A percentile compares a stretch with the other conserved stretches of the same genome.
Conservation (phyloP, 169 alveolate genomes). For the Ichthyophthirius multifiliis region DNA sequence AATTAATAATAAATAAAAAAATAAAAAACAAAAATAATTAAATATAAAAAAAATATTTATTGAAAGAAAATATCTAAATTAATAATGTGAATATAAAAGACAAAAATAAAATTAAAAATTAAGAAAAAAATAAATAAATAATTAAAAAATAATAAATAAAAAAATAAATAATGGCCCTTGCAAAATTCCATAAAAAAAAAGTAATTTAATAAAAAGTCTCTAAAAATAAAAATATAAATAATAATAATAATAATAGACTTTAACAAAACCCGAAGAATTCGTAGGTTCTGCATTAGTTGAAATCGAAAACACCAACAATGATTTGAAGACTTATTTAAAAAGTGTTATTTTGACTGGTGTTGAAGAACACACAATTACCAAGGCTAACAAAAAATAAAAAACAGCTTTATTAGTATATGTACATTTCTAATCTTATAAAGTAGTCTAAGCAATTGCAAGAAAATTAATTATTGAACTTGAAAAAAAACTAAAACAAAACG, state of each 20-base stretch:
- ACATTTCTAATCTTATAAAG: neutral
- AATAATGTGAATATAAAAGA: no score
- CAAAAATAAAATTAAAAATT: no score
- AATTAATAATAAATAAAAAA: no score
- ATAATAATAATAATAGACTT: neutral
- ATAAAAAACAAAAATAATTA: no score
- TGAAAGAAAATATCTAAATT: no score
- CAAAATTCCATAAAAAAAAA: constrained; percentile 7
- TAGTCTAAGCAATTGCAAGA: constrained; percentile 11
- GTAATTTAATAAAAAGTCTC: neutral
- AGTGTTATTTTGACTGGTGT: neutral
- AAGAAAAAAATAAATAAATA: no score
- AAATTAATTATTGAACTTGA: constrained; percentile 60
- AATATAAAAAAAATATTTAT: no score
- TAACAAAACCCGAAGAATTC: neutral
- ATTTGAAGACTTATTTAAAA: neutral
- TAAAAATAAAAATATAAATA: neutral
- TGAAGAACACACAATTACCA: neutral
- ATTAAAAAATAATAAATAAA: no score
- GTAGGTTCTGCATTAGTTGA: constrained; percentile 17
- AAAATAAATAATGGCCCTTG: constrained; percentile 2
- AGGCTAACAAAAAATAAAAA: constrained; percentile 1
- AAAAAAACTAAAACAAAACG: constrained; percentile 55
- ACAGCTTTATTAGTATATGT: neutral
- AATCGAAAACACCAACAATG: constrained; percentile 4